Percentiles rank a stretch among this genome's conserved stretches.
Evolutionary conservation across 2,329 filamentous ascomycete species (phyloP).

Genomic region (Coleophoma cylindrospora): DNA sequence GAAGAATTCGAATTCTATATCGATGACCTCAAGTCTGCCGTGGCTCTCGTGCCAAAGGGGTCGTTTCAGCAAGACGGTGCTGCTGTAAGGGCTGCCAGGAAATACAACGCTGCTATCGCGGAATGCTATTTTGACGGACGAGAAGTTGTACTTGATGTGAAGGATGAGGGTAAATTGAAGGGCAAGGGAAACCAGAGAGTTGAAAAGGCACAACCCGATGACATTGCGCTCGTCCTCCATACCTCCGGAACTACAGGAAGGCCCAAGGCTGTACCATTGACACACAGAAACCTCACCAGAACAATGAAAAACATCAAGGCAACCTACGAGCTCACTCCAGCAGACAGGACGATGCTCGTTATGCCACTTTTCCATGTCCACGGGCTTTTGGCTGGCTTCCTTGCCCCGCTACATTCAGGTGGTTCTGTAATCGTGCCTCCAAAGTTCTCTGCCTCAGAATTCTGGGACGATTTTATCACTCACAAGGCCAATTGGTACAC

Average conservation of each 20-base stretch:
- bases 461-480: conserved; percentile 73
- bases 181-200: conserved; percentile 41
- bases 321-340: conserved; percentile 67
- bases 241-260: conserved; percentile 81
- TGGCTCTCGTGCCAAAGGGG: conserved; percentile 71
- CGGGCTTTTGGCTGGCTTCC: conserved; percentile 76
- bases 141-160: conserved; percentile 73
- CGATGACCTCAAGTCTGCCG: conserved; percentile 74
- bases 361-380: conserved; percentile 93
- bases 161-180: conserved; percentile 65
- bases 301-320: conserved; percentile 80
- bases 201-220: conserved; percentile 61
- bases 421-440: conserved; percentile 75
- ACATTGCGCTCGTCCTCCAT: conserved; percentile 77
- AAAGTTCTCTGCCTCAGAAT: conserved; percentile 77
- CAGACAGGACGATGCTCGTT: conserved; percentile 77
- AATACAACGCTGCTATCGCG: conserved; percentile 78
- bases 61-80: conserved; percentile 61
- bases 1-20: conserved; percentile 92
- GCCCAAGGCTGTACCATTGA: conserved; percentile 79
- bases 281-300: conserved; percentile 73
- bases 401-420: conserved; percentile 70
- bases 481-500: conserved; percentile 88
- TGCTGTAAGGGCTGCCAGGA: conserved; percentile 71
- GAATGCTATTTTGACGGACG: conserved; percentile 76